Base-by-base conservation (phyloP, 139 green algal genomes). In the Marvania coccoides region DNA sequence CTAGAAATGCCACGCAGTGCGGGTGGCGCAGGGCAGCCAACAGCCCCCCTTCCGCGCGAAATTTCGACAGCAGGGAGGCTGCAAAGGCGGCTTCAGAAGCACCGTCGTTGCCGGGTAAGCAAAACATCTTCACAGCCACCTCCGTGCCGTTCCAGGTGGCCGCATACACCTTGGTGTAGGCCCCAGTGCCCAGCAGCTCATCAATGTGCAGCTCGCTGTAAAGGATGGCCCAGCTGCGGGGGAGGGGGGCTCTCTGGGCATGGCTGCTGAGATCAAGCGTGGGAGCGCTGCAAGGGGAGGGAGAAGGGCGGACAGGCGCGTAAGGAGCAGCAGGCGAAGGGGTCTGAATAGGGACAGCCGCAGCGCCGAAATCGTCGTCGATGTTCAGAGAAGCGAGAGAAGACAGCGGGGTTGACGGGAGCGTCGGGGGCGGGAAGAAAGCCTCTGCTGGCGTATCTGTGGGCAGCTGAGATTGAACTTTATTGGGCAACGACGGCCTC, bases 1-100 rank as follows among this genome's bases (percentile, higher is more conserved):
- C 75, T 61, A 83, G 61, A 63, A 78, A 85, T 28, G 42, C 42
- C 19, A 51, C 42, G 42, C 19, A 19, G 42, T 51, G 42, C 19
- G 42, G 42, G 42, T 51, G 42, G 19, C 42, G 19, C 19, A 51
- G 19, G 19, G 19, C 42, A 19, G 42, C 42, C 42, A 51, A 51
- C 42, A 51, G 19, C 19, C 19, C 42, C 42, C 19, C 42, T 19
- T 51, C 42, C 19, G 19, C 42, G 19, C 19, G 19, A 19, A 51
- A 28, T 19, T 51, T 51, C 19, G 19, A 28, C 42, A 51, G 19
- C 42, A 51, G 42, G 19, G 19, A 28, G 19, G 42, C 19, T 51
- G 42, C 19, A 51, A 51, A 51, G 19, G 19, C 42, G 19, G 19
- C 19, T 19, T 51, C 42, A 28, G 42, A 51, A 19, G 19, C 42